These are phyloP conservation scores for Raffaelea deltoideospora DNA, from an alignment of 2,329 filamentous ascomycete genomes.

Conservation along the genomic window DNA sequence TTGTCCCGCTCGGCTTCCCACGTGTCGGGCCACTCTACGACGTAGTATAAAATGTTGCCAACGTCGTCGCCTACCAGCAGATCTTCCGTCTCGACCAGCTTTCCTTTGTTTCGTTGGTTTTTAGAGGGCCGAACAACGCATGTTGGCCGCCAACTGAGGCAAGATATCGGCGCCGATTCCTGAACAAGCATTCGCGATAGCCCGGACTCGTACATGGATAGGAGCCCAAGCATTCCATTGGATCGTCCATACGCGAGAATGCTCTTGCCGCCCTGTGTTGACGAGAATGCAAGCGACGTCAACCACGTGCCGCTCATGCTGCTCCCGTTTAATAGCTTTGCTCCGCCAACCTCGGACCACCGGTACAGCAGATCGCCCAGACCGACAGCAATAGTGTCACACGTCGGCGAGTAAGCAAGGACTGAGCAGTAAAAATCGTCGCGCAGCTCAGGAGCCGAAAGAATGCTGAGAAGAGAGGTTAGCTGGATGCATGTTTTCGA, in stretches of 20 bases:
- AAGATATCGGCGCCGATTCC: slow-evolving; percentile 60
- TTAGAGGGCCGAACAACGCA: slow-evolving; percentile 35
- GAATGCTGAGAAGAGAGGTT: slow-evolving; percentile 63
- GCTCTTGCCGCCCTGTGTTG: slow-evolving; percentile 53
- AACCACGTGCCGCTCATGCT: slow-evolving; percentile 41
- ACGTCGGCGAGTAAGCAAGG: slow-evolving; percentile 66
- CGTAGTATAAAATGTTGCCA: slow-evolving; percentile 77
- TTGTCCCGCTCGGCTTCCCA: slow-evolving; percentile 48
- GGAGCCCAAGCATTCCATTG: slow-evolving; percentile 59
- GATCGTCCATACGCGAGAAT: slow-evolving; percentile 79
- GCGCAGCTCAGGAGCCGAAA: slow-evolving; percentile 77
- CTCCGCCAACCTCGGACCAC: slow-evolving; percentile 68
- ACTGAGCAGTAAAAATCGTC: slow-evolving; percentile 95
- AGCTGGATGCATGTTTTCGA: background rate
- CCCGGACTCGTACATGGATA: slow-evolving; percentile 51
- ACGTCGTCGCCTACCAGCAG: slow-evolving; percentile 73
- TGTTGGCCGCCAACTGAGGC: slow-evolving; percentile 65
- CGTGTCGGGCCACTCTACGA: slow-evolving; percentile 65
- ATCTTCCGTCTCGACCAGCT: slow-evolving; percentile 57
- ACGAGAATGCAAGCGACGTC: slow-evolving; percentile 85
- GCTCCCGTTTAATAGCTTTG: slow-evolving; percentile 36
- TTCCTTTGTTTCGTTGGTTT: slow-evolving; percentile 28
- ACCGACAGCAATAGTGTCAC: slow-evolving; percentile 68
- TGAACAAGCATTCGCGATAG: slow-evolving; percentile 40
- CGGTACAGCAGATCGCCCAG: slow-evolving; percentile 67